Percentiles rank a stretch among this genome's conserved stretches.
These are phyloP conservation scores for Dactylis glomerata DNA, from an alignment of 176 grass and related monocot species.

Conservation along the genomic window DNA sequence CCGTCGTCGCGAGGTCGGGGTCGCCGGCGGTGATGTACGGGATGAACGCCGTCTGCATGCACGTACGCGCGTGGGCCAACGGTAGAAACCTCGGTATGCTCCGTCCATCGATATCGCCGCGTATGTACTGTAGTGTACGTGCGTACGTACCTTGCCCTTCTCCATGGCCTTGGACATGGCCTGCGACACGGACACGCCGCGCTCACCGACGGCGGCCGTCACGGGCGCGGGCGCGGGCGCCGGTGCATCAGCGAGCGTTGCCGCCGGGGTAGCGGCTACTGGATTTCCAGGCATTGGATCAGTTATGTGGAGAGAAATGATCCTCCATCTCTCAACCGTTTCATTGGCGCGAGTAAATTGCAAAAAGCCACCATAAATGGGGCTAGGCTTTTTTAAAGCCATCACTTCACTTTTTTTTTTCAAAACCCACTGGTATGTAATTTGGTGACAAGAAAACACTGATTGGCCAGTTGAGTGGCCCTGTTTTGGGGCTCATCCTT, in stretches of 20 bases:
- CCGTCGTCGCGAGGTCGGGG: conserved; percentile 64
- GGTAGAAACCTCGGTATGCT: background rate
- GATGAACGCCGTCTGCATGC: conserved; percentile 46
- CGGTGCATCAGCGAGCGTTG: background rate
- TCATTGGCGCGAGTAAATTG: too few relatives aligned
- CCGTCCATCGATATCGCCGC: background rate
- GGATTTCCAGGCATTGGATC: background rate
- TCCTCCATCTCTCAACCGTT: background rate
- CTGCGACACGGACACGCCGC: conserved; percentile 19
- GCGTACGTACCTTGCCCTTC: conserved; percentile 22
- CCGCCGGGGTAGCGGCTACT: background rate
- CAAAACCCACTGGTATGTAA: too few relatives aligned
- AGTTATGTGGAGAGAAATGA: background rate
- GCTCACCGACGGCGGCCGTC: background rate
- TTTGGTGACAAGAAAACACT: too few relatives aligned
- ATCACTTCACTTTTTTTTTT: too few relatives aligned
- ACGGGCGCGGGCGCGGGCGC: background rate
- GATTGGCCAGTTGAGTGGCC: too few relatives aligned
- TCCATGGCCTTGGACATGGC: conserved; percentile 18
- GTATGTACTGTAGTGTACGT: background rate
- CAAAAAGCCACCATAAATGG: too few relatives aligned
- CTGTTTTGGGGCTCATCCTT: too few relatives aligned
- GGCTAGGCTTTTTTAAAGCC: too few relatives aligned
- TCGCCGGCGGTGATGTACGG: conserved; percentile 84
- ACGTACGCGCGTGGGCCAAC: background rate